Conservation (phyloP, 306 rosid species). For the Casuarina cunninghamiana region DNA sequence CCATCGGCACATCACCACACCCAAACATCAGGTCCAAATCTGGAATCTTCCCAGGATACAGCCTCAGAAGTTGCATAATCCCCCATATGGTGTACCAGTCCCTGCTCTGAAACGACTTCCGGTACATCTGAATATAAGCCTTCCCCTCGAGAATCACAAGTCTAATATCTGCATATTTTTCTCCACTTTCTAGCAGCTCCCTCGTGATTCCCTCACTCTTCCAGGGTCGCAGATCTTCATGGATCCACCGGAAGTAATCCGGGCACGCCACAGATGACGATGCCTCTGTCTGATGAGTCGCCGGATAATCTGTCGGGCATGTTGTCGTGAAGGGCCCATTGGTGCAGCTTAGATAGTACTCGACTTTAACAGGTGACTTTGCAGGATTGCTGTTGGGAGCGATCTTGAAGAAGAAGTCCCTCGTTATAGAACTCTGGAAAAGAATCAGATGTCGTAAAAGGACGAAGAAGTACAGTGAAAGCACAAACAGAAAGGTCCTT, state of each 20-base stretch:
- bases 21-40: conserved; percentile 50
- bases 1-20: conserved; percentile 43
- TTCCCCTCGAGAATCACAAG: conserved; percentile 47
- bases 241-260: conserved; percentile 49
- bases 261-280: conserved; percentile 36
- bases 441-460: neutral
- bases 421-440: neutral
- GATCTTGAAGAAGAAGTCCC: conserved; percentile 16
- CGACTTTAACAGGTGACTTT: neutral
- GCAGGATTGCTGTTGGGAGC: neutral
- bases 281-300: neutral
- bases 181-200: conserved; percentile 36
- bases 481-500: no score
- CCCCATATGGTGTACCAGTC: conserved; percentile 59
- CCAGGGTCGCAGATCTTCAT: conserved; percentile 55
- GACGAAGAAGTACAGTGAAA: no score
- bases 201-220: conserved; percentile 42
- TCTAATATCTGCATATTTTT: conserved; percentile 31
- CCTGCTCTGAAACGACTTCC: conserved; percentile 36
- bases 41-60: conserved; percentile 49
- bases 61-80: conserved; percentile 45
- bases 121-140: conserved; percentile 35
- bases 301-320: conserved; percentile 23
- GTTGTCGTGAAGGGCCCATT: neutral
- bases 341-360: conserved; percentile 11